Evolutionary conservation across 192 early-diverging fungal species (phyloP), one percentile per base, ranked within the genome.

Genomic region (Coemansia asiatica): DNA sequence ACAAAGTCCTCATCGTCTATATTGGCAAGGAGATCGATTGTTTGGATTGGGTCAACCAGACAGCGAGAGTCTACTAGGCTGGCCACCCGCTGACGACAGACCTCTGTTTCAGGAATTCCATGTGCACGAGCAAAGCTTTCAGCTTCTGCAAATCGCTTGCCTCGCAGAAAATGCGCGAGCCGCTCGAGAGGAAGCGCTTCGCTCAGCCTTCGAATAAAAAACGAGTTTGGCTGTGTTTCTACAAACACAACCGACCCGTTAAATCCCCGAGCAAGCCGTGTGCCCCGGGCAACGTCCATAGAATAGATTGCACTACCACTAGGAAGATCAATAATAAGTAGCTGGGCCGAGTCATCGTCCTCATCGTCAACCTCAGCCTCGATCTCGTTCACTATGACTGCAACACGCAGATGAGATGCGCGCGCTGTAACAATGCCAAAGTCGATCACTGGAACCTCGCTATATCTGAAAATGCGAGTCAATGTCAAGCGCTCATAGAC

Each of bases 401-500:
- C 57, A 18, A 36, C 19, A 19, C 57, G 57, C 57, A 59, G 36
- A 5, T n/a, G 33, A 4, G 35, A 6, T 19, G 31, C 33, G 28
- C 58, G 29, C 21, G 61, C 44, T 12, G 63, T 54, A 16, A 69
- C 21, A 18, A 80, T 44, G 21, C 62, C 54, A 80, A 80, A 80
- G 64, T 81, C 74, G 16, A 65, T 70, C 6, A 73, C 29, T 8
- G 23, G 49, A 28, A 36, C 48, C 1, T 63, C 67, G 12, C 48
- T 23, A 38, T 76, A 73, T 4, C 79, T 74, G 28, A 75, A 81
- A 26, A 81, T 67, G 13, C 56, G 79, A 10, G 79, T 81, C 50
- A 81, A 56, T 9, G 73, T 81, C 13, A 64, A 38, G 25, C 74
- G 64, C 61, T 81, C 74, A 56, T 81, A 76, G 0, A 81, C 68